Percentiles rank a stretch among this genome's conserved stretches.
Evolutionary conservation across 2,329 filamentous ascomycete genomes (phyloP).

Genomic region (Rosellinia necatrix): DNA sequence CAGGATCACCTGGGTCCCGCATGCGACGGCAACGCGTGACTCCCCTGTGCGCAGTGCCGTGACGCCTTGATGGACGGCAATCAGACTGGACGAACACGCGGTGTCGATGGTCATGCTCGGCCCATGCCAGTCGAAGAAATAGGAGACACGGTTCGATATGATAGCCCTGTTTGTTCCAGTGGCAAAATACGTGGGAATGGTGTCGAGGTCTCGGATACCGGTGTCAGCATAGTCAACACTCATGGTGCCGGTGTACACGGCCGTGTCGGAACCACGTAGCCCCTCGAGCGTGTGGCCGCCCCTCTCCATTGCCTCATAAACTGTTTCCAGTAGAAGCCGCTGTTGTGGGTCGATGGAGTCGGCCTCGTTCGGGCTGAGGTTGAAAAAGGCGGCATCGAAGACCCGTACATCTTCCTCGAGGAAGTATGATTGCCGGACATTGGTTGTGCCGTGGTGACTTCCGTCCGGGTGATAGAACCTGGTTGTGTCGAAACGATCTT

Average conservation of each 20-base stretch:
- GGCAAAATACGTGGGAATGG: slow-evolving; percentile 20
- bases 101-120: slow-evolving; percentile 51
- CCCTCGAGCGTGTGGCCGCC: slow-evolving; percentile 8
- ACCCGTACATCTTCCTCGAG: slow-evolving; percentile 42
- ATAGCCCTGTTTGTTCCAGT: slow-evolving; percentile 42
- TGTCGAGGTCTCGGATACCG: slow-evolving; percentile 4
- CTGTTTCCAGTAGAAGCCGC: slow-evolving; percentile 19
- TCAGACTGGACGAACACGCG: slow-evolving; percentile 49
- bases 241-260: neutral
- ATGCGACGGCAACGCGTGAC: slow-evolving; percentile 26
- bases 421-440: slow-evolving; percentile 42
- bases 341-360: slow-evolving; percentile 35
- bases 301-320: slow-evolving; percentile 18
- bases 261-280: slow-evolving; percentile 4
- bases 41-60: slow-evolving; percentile 37
- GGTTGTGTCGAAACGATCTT: slow-evolving; percentile 40
- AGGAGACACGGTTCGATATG: slow-evolving; percentile 33
- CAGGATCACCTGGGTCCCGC: slow-evolving; percentile 23
- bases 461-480: slow-evolving; percentile 44
- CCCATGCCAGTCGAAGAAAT: slow-evolving; percentile 45
- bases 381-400: slow-evolving; percentile 43
- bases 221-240: slow-evolving; percentile 18
- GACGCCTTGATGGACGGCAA: slow-evolving; percentile 41
- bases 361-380: slow-evolving; percentile 27
- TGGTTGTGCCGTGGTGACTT: slow-evolving; percentile 41